A percentile compares a stretch with the other conserved stretches of the same genome.
Evolutionary conservation across 192 early-diverging fungal genomes (phyloP).

Genomic region (Coemansia sp.): DNA sequence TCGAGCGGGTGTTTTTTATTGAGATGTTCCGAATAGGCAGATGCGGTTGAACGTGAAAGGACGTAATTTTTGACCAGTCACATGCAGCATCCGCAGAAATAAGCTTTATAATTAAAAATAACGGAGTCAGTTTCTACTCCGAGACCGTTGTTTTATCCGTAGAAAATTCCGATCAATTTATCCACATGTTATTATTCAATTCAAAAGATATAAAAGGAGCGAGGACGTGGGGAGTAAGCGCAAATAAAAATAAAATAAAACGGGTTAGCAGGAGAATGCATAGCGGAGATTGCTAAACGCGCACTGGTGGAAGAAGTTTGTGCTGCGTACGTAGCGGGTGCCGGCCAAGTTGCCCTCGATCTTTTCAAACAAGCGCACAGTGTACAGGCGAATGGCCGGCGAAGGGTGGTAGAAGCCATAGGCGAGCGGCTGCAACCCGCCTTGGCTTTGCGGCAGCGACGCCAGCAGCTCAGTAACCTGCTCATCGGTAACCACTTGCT

Average conservation of each 20-base stretch:
- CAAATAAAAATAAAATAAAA: constrained; percentile 12
- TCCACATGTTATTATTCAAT: no score
- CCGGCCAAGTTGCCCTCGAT: constrained; percentile 67
- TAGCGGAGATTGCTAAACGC: constrained; percentile 55
- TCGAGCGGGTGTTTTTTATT: no score
- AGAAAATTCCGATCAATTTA: neutral
- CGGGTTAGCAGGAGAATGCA: constrained; percentile 31
- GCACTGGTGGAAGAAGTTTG: constrained; percentile 57
- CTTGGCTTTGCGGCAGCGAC: constrained; percentile 73
- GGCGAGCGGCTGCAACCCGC: constrained; percentile 78
- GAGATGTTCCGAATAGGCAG: no score
- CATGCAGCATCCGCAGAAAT: neutral
- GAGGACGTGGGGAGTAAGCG: constrained; percentile 4
- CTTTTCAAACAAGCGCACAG: constrained; percentile 72
- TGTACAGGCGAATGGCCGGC: constrained; percentile 63
- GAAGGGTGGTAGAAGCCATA: constrained; percentile 78
- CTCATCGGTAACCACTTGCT: constrained; percentile 66
- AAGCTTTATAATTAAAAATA: no score
- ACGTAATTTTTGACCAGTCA: neutral
- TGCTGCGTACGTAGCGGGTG: constrained; percentile 47
- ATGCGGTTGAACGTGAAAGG: neutral
- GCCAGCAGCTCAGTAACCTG: constrained; percentile 78
- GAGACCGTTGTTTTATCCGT: no score
- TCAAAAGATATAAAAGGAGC: no score
- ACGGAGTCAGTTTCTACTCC: no score